Conservation (phyloP, 2,329 filamentous ascomycete genomes). For the Penicillium sp. region DNA sequence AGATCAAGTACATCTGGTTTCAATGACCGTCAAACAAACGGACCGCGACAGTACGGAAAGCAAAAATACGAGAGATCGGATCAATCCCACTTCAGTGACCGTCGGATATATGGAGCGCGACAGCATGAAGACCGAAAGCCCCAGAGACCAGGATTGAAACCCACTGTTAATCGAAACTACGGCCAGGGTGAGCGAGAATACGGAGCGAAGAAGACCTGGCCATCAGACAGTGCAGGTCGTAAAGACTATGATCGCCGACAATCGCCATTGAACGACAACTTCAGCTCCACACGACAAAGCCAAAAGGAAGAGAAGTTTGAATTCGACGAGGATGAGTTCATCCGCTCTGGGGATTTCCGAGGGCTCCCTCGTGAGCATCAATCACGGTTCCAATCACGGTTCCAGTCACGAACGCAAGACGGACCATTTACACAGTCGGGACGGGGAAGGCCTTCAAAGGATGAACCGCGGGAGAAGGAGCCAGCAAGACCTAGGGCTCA, state of each 20-base stretch:
- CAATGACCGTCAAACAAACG: not conserved
- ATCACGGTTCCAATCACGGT: constrained; percentile 5
- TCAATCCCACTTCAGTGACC: not conserved
- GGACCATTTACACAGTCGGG: not conserved
- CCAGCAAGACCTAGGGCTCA: constrained; percentile 12
- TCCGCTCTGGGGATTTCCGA: constrained; percentile 26
- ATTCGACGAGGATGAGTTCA: constrained; percentile 28
- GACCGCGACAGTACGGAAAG: not conserved
- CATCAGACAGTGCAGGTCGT: not conserved
- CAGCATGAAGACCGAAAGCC: not conserved
- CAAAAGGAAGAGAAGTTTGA: constrained; percentile 2
- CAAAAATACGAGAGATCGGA: not conserved
- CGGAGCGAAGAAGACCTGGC: not conserved
- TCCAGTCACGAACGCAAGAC: constrained; percentile 2
- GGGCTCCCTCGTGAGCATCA: constrained; percentile 20
- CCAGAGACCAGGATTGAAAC: not conserved
- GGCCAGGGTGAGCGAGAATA: not conserved
- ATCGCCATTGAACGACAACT: not conserved
- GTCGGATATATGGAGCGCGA: not conserved
- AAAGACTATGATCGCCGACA: not conserved
- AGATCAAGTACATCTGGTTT: not conserved
- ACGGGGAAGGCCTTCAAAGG: not conserved
- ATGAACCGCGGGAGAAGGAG: constrained; percentile 6
- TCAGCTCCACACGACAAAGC: not conserved
- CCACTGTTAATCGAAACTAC: not conserved